Evolutionary conservation across 2,329 filamentous ascomycete species (phyloP).

Genomic region (Amauroascus verrucosus): DNA sequence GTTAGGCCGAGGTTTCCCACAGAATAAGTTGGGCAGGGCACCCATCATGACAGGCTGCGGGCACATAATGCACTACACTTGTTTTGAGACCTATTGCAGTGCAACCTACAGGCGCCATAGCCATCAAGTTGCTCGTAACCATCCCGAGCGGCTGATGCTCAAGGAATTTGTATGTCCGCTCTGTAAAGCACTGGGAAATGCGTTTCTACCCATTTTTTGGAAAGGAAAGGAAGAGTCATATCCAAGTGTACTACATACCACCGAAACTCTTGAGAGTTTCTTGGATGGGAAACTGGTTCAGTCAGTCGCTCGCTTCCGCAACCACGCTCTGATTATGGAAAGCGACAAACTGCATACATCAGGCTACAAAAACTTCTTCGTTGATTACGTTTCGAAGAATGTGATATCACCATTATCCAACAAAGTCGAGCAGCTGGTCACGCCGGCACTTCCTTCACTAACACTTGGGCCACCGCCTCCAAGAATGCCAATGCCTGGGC

Average conservation of each 20-base stretch:
- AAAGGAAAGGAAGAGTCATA: constrained; percentile 80
- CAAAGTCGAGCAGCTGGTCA: constrained; percentile 29
- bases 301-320: constrained; percentile 40
- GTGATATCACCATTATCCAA: constrained; percentile 43
- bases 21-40: constrained; percentile 55
- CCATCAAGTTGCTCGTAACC: constrained; percentile 87
- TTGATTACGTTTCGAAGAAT: constrained; percentile 42
- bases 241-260: constrained; percentile 57
- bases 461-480: constrained; percentile 23
- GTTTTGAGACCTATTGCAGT: constrained; percentile 83
- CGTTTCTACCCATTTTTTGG: constrained; percentile 92
- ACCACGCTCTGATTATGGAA: constrained; percentile 35
- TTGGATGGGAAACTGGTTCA: constrained; percentile 50
- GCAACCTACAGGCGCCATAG: constrained; percentile 74
- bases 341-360: constrained; percentile 26
- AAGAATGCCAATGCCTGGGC: constrained; percentile 30
- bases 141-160: constrained; percentile 66
- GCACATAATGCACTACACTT: constrained; percentile 96
- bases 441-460: constrained; percentile 23
- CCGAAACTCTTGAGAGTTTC: constrained; percentile 57
- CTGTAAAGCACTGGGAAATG: constrained; percentile 91
- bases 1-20: constrained; percentile 80
- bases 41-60: constrained; percentile 86
- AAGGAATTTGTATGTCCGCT: constrained; percentile 94
- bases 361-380: constrained; percentile 40